Evolutionary conservation across 176 grass and related monocot species (phyloP).

Genomic region (Aegilops speltoides): DNA sequence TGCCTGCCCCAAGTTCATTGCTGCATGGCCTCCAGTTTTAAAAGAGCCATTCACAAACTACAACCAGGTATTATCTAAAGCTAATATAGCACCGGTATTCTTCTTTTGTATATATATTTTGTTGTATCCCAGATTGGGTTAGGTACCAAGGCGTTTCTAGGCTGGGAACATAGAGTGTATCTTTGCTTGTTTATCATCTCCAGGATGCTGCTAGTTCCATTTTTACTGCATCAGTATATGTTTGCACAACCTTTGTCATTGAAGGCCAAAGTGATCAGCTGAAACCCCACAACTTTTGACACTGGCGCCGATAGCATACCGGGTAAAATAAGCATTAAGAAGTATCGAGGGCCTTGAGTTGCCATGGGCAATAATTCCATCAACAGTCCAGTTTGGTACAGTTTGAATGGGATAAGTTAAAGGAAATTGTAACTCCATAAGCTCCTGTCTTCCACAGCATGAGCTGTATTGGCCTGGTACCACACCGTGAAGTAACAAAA

Average conservation of each 20-base stretch:
- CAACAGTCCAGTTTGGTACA: too few relatives aligned
- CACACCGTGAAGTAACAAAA: not conserved
- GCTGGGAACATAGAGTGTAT: not conserved
- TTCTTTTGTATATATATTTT: not conserved
- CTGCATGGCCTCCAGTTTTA: conserved; percentile 62
- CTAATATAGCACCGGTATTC: not conserved
- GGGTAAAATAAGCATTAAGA: not conserved
- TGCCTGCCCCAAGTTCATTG: conserved; percentile 96
- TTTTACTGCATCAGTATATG: not conserved
- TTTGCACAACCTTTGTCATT: not conserved
- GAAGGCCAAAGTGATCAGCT: not conserved
- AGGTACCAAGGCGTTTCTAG: not conserved
- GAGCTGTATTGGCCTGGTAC: not conserved
- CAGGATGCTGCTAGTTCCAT: not conserved
- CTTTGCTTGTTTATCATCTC: not conserved
- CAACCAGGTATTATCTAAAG: conserved; percentile 69
- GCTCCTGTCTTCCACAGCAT: not conserved
- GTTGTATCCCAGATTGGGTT: not conserved
- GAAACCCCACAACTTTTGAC: not conserved
- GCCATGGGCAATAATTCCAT: too few relatives aligned
- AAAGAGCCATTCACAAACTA: conserved; percentile 69
- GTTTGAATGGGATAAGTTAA: not conserved
- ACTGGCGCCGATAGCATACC: not conserved
- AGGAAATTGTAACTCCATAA: not conserved
- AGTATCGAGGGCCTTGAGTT: too few relatives aligned